Base-by-base conservation (phyloP, 2,329 filamentous ascomycete genomes). In the Pseudocercospora vitis region DNA sequence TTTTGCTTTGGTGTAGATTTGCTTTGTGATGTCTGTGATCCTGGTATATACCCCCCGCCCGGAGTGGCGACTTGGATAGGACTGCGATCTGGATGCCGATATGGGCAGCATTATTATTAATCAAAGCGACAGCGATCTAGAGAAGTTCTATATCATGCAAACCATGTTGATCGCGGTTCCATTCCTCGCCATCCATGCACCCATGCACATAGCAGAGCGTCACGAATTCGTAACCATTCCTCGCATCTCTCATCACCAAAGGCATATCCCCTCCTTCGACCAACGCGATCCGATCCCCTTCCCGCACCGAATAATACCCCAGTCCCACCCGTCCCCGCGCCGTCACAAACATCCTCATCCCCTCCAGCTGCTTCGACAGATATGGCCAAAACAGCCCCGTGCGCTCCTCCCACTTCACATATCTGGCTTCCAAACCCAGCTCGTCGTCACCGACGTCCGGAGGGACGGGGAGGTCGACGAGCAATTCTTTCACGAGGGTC, bases 41-140 rank as follows among this genome's bases (percentile, higher is more conserved):
- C n/a, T n/a, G n/a, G n/a, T n/a, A 23, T 24, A 42, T 40, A 40
- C 24, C 21, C 37, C 37, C 37, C 37, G 24, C 37, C 37, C 19
- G 19, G 37, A 23, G 21, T 42, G 37, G 37, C 21, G n/a, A 21
- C 12, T 24, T 24, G 19, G n/a, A n/a, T 26, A 21, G 21, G 7
- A 5, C 3, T 42, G n/a, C n/a, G n/a, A n/a, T n/a, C n/a, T n/a
- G n/a, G n/a, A n/a, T n/a, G n/a, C n/a, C n/a, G n/a, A n/a, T n/a
- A n/a, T n/a, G n/a, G n/a, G n/a, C n/a, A n/a, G n/a, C n/a, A n/a
- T n/a, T n/a, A n/a, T n/a, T n/a, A n/a, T n/a, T n/a, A n/a, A n/a
- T n/a, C 11, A 14, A 33, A 11, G 31, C 11, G 12, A 12, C 18
- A 14, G 32, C 2, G 11, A 3, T 35, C 11, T 16, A 35, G 32